Conservation (phyloP, 2,329 filamentous ascomycete genomes). For the Monilinia laxa region DNA sequence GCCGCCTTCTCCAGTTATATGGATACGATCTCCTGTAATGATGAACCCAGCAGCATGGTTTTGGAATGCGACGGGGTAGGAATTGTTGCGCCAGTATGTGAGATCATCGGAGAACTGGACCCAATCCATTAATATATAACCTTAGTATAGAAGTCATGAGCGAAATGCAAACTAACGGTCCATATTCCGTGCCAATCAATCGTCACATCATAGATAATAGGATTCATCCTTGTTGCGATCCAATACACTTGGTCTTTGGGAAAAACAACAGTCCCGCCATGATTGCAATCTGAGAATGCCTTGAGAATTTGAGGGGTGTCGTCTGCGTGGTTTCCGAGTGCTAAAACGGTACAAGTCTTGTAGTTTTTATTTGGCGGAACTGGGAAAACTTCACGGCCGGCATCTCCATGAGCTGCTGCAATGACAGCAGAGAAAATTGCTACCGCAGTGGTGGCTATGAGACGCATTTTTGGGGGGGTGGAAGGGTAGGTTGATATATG, state of each 20-base stretch:
- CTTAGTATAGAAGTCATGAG: background rate
- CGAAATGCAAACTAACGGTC: slow-evolving; percentile 42
- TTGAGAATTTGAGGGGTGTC: slow-evolving; percentile 52
- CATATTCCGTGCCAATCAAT: slow-evolving; percentile 55
- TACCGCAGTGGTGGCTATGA: background rate
- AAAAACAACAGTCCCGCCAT: slow-evolving; percentile 51
- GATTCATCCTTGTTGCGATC: slow-evolving; percentile 52
- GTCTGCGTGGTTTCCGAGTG: slow-evolving; percentile 45
- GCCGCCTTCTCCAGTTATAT: slow-evolving; percentile 51
- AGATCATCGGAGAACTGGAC: slow-evolving; percentile 50
- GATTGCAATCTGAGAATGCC: slow-evolving; percentile 51
- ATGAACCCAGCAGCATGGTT: slow-evolving; percentile 56
- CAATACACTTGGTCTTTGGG: slow-evolving; percentile 51
- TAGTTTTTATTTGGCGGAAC: slow-evolving; percentile 17
- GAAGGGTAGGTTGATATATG: background rate
- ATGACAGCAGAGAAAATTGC: slow-evolving; percentile 11
- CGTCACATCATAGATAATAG: slow-evolving; percentile 49
- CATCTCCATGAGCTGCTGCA: background rate
- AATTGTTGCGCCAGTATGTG: slow-evolving; percentile 55
- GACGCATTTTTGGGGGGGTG: background rate
- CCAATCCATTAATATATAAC: background rate
- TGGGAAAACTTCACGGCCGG: slow-evolving; percentile 13
- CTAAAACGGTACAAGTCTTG: slow-evolving; percentile 43
- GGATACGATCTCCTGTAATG: slow-evolving; percentile 50
- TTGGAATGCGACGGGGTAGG: slow-evolving; percentile 54